Conservation (phyloP, 768 basidiomycete genomes). For the Dioszegia hungarica region DNA sequence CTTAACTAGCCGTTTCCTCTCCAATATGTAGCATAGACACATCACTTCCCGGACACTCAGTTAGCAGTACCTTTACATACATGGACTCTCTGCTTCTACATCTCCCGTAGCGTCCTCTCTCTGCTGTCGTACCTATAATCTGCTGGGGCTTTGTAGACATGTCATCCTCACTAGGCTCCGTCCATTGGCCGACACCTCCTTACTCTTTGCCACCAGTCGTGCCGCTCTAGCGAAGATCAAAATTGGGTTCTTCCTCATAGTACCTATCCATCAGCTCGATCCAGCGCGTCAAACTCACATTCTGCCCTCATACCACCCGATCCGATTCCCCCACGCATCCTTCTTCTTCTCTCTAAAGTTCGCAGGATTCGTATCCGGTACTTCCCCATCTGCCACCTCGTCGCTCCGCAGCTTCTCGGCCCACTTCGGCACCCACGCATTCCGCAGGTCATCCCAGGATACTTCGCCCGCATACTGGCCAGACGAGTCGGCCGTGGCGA, state of each 20-base stretch:
- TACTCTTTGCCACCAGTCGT: too few relatives aligned
- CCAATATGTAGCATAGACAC: not conserved
- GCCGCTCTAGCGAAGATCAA: conserved; percentile 9
- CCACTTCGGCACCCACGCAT: conserved; percentile 37
- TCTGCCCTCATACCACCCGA: conserved; percentile 29
- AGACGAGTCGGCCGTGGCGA: conserved; percentile 26
- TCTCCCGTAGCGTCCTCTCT: too few relatives aligned
- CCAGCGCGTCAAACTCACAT: conserved; percentile 26
- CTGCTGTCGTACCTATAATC: too few relatives aligned
- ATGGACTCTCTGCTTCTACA: not conserved
- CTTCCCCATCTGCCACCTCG: conserved; percentile 35
- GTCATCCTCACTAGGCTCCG: not conserved
- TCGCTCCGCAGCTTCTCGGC: conserved; percentile 22
- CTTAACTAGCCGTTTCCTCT: too few relatives aligned
- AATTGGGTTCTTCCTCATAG: conserved; percentile 30
- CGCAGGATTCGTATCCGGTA: conserved; percentile 31
- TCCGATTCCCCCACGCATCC: conserved; percentile 41
- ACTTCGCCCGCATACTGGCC: conserved; percentile 41
- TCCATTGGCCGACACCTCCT: too few relatives aligned
- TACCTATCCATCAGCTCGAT: conserved; percentile 5
- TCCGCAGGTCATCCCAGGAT: conserved; percentile 33
- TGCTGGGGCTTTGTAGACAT: not conserved
- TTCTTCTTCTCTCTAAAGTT: conserved; percentile 22
- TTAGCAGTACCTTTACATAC: not conserved
- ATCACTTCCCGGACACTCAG: not conserved